Evolutionary conservation across 805 yeast genomes (phyloP).

Genomic region (Ogataea ramenticola): DNA sequence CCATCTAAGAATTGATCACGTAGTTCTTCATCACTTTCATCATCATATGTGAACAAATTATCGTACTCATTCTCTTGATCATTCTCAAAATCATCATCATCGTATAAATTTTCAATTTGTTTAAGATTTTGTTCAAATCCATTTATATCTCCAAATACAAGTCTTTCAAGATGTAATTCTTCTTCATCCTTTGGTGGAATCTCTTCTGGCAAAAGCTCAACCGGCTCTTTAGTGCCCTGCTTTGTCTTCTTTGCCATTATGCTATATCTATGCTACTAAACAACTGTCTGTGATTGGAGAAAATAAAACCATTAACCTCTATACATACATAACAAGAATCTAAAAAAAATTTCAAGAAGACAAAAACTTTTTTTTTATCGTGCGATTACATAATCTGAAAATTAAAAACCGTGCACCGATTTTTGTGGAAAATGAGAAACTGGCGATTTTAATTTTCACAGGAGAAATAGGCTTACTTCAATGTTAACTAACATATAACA

Average conservation of each 20-base stretch:
- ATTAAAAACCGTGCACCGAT: no score
- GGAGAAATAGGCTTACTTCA: no score
- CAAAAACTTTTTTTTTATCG: no score
- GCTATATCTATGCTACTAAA: no score
- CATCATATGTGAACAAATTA: conserved; percentile 15
- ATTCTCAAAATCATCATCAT: conserved; percentile 36
- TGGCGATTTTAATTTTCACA: no score
- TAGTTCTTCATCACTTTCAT: conserved; percentile 21
- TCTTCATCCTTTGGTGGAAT: conserved; percentile 79
- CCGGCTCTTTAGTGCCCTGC: background rate
- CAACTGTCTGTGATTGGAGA: no score
- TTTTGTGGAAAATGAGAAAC: no score
- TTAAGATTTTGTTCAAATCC: conserved; percentile 64
- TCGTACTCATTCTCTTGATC: conserved; percentile 9
- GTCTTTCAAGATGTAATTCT: conserved; percentile 69
- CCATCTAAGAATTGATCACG: conserved; percentile 29
- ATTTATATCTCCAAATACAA: conserved; percentile 84
- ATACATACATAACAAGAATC: background rate
- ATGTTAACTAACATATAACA: no score
- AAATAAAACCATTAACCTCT: no score
- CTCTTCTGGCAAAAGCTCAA: background rate
- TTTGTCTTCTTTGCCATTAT: background rate
- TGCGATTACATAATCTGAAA: no score
- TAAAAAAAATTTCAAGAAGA: no score
- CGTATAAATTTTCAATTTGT: conserved; percentile 50